Percentiles rank a stretch among this genome's conserved stretches.
Conservation (phyloP, 139 green algal genomes). For the Microglena sp. region DNA sequence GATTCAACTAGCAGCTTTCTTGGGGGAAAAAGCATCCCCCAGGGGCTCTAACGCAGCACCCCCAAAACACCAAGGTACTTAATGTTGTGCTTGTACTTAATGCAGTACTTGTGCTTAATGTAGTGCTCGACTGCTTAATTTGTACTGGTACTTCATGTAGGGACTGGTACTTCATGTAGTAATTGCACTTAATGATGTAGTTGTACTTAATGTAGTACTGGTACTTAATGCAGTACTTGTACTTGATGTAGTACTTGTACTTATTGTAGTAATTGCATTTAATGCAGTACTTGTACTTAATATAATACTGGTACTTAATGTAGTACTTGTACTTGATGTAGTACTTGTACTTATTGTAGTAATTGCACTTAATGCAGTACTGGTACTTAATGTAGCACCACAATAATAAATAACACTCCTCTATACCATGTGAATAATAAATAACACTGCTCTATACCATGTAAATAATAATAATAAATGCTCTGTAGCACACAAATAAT, state of each 20-base stretch:
- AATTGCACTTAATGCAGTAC: too few species aligned
- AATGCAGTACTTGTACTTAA: background rate
- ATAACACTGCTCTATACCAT: too few species aligned
- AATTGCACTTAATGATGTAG: background rate
- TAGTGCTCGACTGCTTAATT: too few species aligned
- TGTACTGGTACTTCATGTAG: background rate
- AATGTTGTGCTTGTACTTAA: background rate
- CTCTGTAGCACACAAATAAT: too few species aligned
- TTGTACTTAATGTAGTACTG: background rate
- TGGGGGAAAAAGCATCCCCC: too few species aligned
- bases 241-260: background rate
- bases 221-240: background rate
- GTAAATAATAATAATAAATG: too few species aligned
- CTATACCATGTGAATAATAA: too few species aligned
- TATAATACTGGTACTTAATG: background rate
- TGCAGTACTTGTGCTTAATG: background rate
- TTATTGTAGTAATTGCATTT: background rate
- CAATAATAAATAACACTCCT: too few species aligned
- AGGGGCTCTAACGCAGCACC: too few species aligned
- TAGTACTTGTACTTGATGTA: background rate
- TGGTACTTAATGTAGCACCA: too few species aligned
- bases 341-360: slow-evolving; percentile 56
- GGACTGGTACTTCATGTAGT: background rate
- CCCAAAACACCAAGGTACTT: too few species aligned
- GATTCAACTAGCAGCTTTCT: too few species aligned